Evolutionary conservation across 768 basidiomycete species (phyloP).

Genomic region (Boletellus ananiceps): DNA sequence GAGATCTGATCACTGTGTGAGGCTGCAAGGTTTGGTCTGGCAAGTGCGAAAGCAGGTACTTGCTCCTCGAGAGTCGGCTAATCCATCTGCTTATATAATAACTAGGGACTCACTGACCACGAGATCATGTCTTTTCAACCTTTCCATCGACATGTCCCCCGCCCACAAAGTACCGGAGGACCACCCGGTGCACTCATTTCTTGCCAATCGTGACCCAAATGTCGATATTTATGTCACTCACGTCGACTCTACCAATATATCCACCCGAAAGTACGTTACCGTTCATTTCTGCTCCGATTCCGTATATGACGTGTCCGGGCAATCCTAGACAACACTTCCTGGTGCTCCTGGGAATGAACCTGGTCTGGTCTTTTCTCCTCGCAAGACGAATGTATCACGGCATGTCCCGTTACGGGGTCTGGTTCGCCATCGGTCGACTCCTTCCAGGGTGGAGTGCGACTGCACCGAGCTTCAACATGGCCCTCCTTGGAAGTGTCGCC

Average conservation of each 20-base stretch:
- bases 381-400: constrained; percentile 20
- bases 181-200: constrained; percentile 24
- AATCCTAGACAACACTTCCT: constrained; percentile 25
- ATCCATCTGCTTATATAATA: constrained; percentile 15
- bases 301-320: constrained; percentile 9
- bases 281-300: background rate
- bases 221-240: constrained; percentile 31
- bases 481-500: constrained; percentile 22
- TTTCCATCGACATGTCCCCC: constrained; percentile 21
- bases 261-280: constrained; percentile 22
- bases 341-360: constrained; percentile 23
- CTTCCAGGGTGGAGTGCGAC: constrained; percentile 8
- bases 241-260: constrained; percentile 17
- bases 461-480: constrained; percentile 12
- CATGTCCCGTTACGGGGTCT: constrained; percentile 27
- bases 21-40: background rate
- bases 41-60: background rate
- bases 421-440: constrained; percentile 23
- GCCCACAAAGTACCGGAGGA: constrained; percentile 21
- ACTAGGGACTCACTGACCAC: constrained; percentile 1
- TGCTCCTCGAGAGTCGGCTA: background rate
- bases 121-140: too few relatives aligned
- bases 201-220: constrained; percentile 14
- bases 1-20: too few relatives aligned
- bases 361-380: constrained; percentile 23